These are phyloP conservation scores for Tetrahymena borealis DNA, from an alignment of 73 alveolate species.

Conservation along the genomic window DNA sequence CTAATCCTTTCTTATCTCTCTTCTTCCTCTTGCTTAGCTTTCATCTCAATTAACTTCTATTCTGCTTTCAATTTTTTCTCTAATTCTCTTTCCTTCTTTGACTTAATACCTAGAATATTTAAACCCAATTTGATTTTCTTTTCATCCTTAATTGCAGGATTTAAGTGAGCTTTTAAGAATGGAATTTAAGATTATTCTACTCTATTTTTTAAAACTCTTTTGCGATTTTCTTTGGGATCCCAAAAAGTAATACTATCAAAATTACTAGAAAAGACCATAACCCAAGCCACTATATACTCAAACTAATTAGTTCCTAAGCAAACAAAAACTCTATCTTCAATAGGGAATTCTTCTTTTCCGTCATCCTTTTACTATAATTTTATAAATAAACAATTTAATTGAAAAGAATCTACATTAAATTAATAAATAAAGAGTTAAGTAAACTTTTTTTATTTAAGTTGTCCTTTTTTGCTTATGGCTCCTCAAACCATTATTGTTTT, in stretches of 20 bases:
- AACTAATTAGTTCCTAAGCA: conserved; percentile 49
- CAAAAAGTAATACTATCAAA: conserved; percentile 24
- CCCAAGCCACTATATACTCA: conserved; percentile 34
- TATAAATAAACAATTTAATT: not conserved
- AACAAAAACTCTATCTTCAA: conserved; percentile 47
- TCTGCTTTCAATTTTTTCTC: not conserved
- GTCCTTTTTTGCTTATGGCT: too few species aligned
- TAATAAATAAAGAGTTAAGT: too few species aligned
- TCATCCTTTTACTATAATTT: not conserved
- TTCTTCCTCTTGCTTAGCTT: not conserved
- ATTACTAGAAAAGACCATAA: conserved; percentile 39
- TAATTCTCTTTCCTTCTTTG: not conserved
- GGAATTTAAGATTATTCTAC: conserved; percentile 15
- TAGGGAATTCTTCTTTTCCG: conserved; percentile 43
- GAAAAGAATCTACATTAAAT: too few species aligned
- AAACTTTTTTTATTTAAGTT: too few species aligned
- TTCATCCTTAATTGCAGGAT: conserved; percentile 2
- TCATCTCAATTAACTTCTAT: not conserved
- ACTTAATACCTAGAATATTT: not conserved
- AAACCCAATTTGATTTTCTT: not conserved
- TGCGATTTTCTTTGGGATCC: conserved; percentile 35
- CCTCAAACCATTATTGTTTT: too few species aligned
- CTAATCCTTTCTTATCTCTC: not conserved
- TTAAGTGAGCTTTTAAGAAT: not conserved
- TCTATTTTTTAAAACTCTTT: conserved; percentile 16